Conservation (phyloP, 2,329 filamentous ascomycete genomes). For the Alternaria alternata region DNA sequence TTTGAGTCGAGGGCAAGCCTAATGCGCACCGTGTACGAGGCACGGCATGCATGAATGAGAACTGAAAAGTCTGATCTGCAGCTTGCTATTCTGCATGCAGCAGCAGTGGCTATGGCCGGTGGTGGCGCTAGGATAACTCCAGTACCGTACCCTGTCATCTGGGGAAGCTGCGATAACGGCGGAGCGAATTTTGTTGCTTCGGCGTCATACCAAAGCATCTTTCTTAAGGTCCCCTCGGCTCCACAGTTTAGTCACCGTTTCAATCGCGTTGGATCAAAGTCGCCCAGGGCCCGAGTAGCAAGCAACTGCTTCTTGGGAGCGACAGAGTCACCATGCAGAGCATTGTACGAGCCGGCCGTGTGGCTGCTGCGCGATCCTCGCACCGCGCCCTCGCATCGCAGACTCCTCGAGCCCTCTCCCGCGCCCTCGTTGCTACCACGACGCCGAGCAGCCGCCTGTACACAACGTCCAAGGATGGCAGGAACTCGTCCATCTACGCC, state of each 20-base stretch:
- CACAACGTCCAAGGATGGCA: slow-evolving; percentile 42
- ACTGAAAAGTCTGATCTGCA: slow-evolving; percentile 7
- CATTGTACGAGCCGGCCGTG: slow-evolving; percentile 49
- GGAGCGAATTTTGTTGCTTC: slow-evolving; percentile 43
- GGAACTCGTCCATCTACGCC: slow-evolving; percentile 57
- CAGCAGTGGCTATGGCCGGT: background rate
- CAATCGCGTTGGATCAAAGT: slow-evolving; percentile 31
- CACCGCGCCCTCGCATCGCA: slow-evolving; percentile 43
- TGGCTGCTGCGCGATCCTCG: slow-evolving; percentile 47
- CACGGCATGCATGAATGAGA: background rate
- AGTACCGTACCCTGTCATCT: slow-evolving; percentile 5
- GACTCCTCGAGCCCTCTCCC: slow-evolving; percentile 39
- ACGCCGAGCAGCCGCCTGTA: slow-evolving; percentile 41
- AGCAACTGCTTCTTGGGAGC: slow-evolving; percentile 31
- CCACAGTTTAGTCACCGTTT: slow-evolving; percentile 13
- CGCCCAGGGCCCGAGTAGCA: slow-evolving; percentile 13
- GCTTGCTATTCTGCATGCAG: background rate
- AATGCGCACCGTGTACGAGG: background rate
- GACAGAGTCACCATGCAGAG: slow-evolving; percentile 47
- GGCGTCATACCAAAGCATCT: slow-evolving; percentile 25
- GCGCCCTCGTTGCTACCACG: slow-evolving; percentile 42
- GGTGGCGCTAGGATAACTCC: background rate
- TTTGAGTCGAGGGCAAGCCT: background rate
- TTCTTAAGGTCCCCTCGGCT: slow-evolving; percentile 13
- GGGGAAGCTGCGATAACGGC: slow-evolving; percentile 23